Conservation (phyloP, 1,284 basidiomycete genomes). For the Golubevia pallescens region DNA sequence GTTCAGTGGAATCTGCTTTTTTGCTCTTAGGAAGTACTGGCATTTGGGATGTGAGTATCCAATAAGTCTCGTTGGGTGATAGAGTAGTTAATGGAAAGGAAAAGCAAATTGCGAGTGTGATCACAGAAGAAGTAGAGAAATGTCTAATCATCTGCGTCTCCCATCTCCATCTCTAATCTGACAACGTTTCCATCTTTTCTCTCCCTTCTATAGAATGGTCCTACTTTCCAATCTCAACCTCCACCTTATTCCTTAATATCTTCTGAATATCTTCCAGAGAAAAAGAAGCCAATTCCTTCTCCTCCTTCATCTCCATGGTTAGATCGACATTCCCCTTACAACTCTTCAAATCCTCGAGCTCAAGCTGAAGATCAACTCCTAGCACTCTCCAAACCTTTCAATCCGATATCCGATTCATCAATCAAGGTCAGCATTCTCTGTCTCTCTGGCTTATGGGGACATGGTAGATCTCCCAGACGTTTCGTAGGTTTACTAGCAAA, state of each 20-base stretch:
- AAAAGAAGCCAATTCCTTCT: not conserved
- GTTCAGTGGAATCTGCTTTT: conserved; percentile 60
- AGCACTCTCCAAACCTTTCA: conserved; percentile 48
- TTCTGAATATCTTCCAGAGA: conserved; percentile 5
- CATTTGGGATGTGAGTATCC: conserved; percentile 66
- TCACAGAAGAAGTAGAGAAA: too few relatives aligned
- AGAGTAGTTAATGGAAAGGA: too few relatives aligned
- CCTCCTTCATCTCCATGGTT: conserved; percentile 64
- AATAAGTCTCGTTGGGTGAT: too few relatives aligned
- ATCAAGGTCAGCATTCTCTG: conserved; percentile 69
- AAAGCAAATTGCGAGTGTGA: too few relatives aligned
- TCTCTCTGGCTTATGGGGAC: conserved; percentile 74
- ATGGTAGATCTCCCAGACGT: conserved; percentile 67
- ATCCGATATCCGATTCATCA: conserved; percentile 9
- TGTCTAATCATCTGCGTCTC: too few relatives aligned
- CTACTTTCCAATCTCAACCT: conserved; percentile 13
- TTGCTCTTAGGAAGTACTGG: conserved; percentile 65
- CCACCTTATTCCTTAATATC: not conserved
- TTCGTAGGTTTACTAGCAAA: conserved; percentile 70
- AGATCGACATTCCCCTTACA: conserved; percentile 69
- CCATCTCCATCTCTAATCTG: too few relatives aligned
- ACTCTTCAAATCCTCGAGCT: conserved; percentile 66
- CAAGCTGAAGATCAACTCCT: conserved; percentile 71
- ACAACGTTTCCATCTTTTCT: too few relatives aligned
- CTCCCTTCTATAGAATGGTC: conserved; percentile 13